Evolutionary conservation across 2,329 filamentous ascomycete species (phyloP).

Genomic region (Xylariaceae sp.): DNA sequence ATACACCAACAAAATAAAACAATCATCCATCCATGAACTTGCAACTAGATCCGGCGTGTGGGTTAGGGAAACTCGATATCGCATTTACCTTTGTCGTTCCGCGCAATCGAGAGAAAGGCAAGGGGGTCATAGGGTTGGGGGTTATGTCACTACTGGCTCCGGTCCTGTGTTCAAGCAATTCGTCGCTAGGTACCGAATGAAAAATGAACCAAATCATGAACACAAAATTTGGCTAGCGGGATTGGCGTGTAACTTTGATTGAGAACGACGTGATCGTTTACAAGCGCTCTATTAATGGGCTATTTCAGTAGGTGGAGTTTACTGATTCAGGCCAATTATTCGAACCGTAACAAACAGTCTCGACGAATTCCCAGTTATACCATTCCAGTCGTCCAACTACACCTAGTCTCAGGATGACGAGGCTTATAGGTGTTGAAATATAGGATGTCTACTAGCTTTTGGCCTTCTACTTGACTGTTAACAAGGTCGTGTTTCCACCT

Average conservation of each 20-base stretch:
- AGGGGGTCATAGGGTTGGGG: conserved; percentile 40
- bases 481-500: no score
- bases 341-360: no score
- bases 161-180: conserved; percentile 45
- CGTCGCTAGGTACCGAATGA: conserved; percentile 44
- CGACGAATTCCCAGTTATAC: no score
- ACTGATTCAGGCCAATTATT: no score
- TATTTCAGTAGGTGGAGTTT: no score
- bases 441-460: no score
- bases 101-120: conserved; percentile 41
- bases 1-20: conserved; percentile 38
- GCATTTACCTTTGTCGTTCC: conserved; percentile 43
- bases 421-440: no score
- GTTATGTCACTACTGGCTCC: conserved; percentile 38
- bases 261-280: no score
- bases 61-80: conserved; percentile 44
- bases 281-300: no score
- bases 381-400: no score
- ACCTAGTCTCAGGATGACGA: no score
- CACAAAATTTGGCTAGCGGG: conserved; percentile 11
- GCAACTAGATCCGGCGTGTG: conserved; percentile 46
- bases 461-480: no score
- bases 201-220: conserved; percentile 43
- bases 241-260: conserved; percentile 10
- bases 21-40: conserved; percentile 40